Percentiles rank a stretch among this genome's conserved stretches.
Evolutionary conservation across 495 filamentous ascomycete species (phyloP).

Genomic region (Cercophora sp.): DNA sequence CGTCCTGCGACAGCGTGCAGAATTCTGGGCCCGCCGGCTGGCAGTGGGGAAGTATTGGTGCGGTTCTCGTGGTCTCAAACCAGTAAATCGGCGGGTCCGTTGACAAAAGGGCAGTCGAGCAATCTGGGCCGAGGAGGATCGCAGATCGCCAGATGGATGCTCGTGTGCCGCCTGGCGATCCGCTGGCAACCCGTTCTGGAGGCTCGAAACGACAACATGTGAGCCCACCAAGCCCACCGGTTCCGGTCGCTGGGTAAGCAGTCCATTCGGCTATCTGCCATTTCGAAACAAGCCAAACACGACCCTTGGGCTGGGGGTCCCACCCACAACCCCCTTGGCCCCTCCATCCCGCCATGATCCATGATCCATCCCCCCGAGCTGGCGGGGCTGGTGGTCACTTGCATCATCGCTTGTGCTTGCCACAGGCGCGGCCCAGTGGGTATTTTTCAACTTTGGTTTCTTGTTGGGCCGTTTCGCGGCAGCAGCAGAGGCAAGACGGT

Average conservation of each 20-base stretch:
- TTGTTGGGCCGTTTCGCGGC: neutral
- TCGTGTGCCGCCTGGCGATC: conserved; percentile 3
- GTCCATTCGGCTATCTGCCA: conserved; percentile 17
- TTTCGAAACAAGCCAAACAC: conserved; percentile 17
- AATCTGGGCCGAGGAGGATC: neutral
- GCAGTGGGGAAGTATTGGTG: neutral
- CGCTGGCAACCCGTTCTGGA: neutral
- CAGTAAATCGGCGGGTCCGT: no score
- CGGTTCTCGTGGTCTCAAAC: conserved; percentile 7
- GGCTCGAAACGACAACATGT: conserved; percentile 8
- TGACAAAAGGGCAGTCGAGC: neutral
- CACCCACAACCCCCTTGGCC: neutral
- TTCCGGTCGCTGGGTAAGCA: conserved; percentile 6
- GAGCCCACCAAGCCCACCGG: neutral
- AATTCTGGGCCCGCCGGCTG: neutral
- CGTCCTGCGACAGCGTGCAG: neutral
- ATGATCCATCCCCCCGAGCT: no score
- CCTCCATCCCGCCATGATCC: no score
- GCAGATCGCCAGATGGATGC: conserved; percentile 4
- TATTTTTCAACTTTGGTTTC: neutral
- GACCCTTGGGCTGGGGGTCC: neutral
- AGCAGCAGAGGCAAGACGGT: neutral
- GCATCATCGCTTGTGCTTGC: conserved; percentile 17
- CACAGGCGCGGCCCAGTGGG: neutral
- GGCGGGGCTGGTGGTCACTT: conserved; percentile 5